A percentile compares a stretch with the other conserved stretches of the same genome.
These are phyloP conservation scores for Helotiales sp. DNA, from an alignment of 2,329 filamentous ascomycete genomes.

Conservation along the genomic window DNA sequence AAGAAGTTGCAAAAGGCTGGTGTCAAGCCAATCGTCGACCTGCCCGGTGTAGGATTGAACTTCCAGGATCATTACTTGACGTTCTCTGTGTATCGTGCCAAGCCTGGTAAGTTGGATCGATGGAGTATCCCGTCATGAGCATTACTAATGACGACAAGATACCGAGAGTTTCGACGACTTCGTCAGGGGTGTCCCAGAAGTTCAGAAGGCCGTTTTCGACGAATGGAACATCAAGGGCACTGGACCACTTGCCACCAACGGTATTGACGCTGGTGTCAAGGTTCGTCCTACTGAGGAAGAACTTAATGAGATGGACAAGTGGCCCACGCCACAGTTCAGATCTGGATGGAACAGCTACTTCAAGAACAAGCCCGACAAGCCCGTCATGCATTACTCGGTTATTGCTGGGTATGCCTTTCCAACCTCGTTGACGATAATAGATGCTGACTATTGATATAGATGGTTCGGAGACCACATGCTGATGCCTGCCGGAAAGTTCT, in stretches of 20 bases:
- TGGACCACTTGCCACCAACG: conserved; percentile 43
- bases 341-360: conserved; percentile 81
- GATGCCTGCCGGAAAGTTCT: conserved; percentile 54
- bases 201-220: conserved; percentile 70
- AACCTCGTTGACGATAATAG: not conserved
- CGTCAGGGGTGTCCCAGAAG: conserved; percentile 68
- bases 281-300: conserved; percentile 58
- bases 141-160: conserved; percentile 42
- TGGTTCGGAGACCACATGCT: conserved; percentile 63
- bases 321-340: conserved; percentile 74
- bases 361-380: conserved; percentile 82
- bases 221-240: conserved; percentile 81
- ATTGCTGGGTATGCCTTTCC: conserved; percentile 56
- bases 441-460: conserved; percentile 4
- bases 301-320: conserved; percentile 51
- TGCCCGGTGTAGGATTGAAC: conserved; percentile 54
- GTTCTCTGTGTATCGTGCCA: conserved; percentile 46
- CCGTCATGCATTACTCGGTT: conserved; percentile 82
- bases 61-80: conserved; percentile 59
- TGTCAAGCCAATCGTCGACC: conserved; percentile 46
- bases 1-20: conserved; percentile 48
- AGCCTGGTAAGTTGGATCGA: conserved; percentile 23
- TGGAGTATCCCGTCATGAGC: not conserved
- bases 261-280: conserved; percentile 52
- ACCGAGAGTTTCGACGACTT: conserved; percentile 82